A percentile compares a stretch with the other conserved stretches of the same genome.
These are phyloP conservation scores for Trypanosoma platydactyli DNA, from an alignment of 208 protist genomes.

Conservation along the genomic window DNA sequence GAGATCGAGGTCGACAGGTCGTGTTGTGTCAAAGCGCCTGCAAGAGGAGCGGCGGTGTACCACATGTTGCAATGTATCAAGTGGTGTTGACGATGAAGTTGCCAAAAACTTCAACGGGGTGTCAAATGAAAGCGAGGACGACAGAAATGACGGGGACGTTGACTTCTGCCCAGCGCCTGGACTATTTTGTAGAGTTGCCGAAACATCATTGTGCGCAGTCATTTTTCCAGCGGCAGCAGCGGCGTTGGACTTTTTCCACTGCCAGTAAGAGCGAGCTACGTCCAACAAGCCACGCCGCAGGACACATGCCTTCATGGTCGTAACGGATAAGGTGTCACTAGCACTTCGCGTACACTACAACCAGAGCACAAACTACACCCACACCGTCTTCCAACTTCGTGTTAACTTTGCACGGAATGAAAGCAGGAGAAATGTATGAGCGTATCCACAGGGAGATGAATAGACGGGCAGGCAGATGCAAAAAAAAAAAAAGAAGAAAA, in stretches of 20 bases:
- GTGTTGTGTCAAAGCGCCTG: conserved; percentile 51
- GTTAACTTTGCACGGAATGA: too few species aligned
- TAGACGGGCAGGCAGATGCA: not conserved
- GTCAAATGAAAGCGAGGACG: not conserved
- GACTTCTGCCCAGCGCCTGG: not conserved
- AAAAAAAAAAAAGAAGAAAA: conserved; percentile 3
- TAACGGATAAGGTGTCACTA: not conserved
- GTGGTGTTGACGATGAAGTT: conserved; percentile 1
- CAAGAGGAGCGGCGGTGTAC: conserved; percentile 52
- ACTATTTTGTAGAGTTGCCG: not conserved
- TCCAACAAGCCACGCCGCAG: not conserved
- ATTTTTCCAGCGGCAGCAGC: not conserved
- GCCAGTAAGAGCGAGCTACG: conserved; percentile 1
- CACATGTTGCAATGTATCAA: conserved; percentile 24
- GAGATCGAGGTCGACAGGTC: conserved; percentile 36
- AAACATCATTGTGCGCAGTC: not conserved
- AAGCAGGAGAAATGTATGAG: too few species aligned
- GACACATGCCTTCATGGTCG: not conserved
- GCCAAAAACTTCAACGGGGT: not conserved
- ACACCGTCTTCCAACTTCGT: too few species aligned
- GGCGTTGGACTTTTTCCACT: conserved; percentile 7
- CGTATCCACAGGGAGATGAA: not conserved
- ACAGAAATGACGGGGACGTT: not conserved
- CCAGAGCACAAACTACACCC: too few species aligned
- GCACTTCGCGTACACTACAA: too few species aligned